Evolutionary conservation across 2,329 filamentous ascomycete genomes (phyloP).

Genomic region (Talaromyces pinophilus): DNA sequence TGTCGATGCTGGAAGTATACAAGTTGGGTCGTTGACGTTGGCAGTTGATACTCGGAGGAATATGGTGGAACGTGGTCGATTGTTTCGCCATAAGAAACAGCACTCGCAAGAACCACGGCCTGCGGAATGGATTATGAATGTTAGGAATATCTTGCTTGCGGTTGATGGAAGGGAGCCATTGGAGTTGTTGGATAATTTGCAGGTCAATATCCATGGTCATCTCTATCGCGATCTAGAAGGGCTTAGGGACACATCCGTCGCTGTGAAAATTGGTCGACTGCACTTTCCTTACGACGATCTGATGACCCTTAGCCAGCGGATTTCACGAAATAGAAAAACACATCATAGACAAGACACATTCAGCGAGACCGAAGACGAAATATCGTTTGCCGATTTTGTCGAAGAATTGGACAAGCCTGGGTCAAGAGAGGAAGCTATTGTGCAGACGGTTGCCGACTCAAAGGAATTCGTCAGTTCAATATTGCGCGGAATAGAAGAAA

Average conservation of each 20-base stretch:
- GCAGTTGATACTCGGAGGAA: constrained; percentile 89
- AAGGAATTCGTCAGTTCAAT: constrained; percentile 91
- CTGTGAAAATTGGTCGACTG: constrained; percentile 85
- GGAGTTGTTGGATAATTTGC: constrained; percentile 84
- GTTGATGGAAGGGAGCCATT: constrained; percentile 80
- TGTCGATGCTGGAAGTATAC: constrained; percentile 77
- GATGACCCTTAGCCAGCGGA: constrained; percentile 46
- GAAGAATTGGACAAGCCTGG: constrained; percentile 71
- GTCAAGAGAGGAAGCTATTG: constrained; percentile 67
- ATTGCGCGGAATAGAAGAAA: constrained; percentile 88
- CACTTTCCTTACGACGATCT: constrained; percentile 91
- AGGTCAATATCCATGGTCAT: constrained; percentile 87
- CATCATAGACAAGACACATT: constrained; percentile 36
- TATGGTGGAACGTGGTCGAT: constrained; percentile 84
- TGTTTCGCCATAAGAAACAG: constrained; percentile 78
- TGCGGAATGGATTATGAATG: constrained; percentile 89
- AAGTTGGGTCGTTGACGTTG: constrained; percentile 80
- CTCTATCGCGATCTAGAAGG: constrained; percentile 83
- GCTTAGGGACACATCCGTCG: constrained; percentile 83
- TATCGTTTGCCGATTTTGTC: constrained; percentile 71
- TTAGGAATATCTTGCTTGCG: constrained; percentile 85
- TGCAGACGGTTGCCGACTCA: constrained; percentile 84
- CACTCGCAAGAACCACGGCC: constrained; percentile 66
- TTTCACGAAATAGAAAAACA: constrained; percentile 38
- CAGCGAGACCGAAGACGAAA: constrained; percentile 55